Evolutionary conservation across 2,329 filamentous ascomycete species (phyloP), one percentile per base, ranked within the genome.

Genomic region (Pezicula radicicola): DNA sequence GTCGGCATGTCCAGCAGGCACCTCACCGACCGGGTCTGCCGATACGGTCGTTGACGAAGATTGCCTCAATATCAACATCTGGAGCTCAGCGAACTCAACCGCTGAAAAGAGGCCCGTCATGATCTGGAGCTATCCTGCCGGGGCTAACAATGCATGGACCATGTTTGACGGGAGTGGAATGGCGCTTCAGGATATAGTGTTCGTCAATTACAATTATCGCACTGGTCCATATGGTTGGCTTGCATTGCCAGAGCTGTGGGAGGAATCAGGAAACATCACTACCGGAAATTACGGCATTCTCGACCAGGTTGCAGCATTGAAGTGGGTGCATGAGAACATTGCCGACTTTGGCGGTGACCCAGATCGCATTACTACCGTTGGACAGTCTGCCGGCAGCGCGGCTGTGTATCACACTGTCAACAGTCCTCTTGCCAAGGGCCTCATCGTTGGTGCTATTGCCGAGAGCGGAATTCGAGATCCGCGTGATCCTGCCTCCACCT

Each of bases 221-320:
- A 77, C 86, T 3, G 82, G 81, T 0, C 68, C 79, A 0, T 78
- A 79, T 55, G 84, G 84, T 0, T 88, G 86, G 58, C 72, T 88
- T 1, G 76, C 81, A 0, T 75, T 47, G 13, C 54, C 57, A 1
- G 54, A 62, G 48, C 46, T 63, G 16, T 53, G 46, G 9, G 50
- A 51, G 16, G 60, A 62, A 44, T 49, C 49, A 13, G 61, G 60
- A 10, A 49, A 55, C 10, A 54, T 52, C 4, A 55, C 48, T 35
- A 53, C 55, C 10, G 68, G 83, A 46, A 89, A 49, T 8, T 36
- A n/a, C 12, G 48, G 37, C 28, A 15, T 49, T 12, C 39, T 49
- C 30, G 18, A 49, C 47, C 59, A 66, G 27, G 19, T 35, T 13
- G 37, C 37, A 66, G 70, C 25, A 53, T 67, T 7, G 65, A 68